Evolutionary conservation across 1,284 basidiomycete species (phyloP).

Genomic region (Polyporus tsugae): DNA sequence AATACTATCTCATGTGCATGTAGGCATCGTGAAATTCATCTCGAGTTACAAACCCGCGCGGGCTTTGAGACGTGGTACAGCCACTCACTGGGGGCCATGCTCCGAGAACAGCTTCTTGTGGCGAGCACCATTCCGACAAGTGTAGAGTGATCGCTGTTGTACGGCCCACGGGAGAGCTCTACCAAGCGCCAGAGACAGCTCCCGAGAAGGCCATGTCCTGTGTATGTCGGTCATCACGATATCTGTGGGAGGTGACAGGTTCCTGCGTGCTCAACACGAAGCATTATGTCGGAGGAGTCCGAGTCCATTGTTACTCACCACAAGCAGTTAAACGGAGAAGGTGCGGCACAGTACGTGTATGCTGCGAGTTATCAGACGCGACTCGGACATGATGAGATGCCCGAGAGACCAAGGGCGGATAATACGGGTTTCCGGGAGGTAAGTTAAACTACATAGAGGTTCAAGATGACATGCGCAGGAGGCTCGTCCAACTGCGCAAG

Average conservation of each 20-base stretch:
- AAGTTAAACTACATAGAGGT: background rate
- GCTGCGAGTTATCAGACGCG: background rate
- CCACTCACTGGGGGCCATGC: background rate
- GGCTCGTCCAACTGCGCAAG: background rate
- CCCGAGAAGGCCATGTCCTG: background rate
- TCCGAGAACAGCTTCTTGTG: background rate
- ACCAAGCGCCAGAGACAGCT: background rate
- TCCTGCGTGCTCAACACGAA: background rate
- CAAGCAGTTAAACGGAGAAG: background rate
- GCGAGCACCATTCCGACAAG: background rate
- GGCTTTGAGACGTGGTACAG: background rate
- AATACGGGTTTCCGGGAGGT: background rate
- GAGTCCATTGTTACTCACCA: background rate
- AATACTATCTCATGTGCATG: background rate
- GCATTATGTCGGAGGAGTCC: background rate
- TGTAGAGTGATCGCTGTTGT: background rate
- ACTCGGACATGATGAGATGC: background rate
- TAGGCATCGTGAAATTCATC: background rate
- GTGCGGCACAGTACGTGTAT: background rate
- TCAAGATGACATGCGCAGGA: background rate
- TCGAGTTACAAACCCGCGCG: background rate
- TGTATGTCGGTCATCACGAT: background rate
- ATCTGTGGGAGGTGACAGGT: background rate
- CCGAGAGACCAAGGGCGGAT: background rate
- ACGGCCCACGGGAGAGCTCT: background rate